Conservation (phyloP, 2,329 filamentous ascomycete genomes). For the Tolypocladium inflatum region DNA sequence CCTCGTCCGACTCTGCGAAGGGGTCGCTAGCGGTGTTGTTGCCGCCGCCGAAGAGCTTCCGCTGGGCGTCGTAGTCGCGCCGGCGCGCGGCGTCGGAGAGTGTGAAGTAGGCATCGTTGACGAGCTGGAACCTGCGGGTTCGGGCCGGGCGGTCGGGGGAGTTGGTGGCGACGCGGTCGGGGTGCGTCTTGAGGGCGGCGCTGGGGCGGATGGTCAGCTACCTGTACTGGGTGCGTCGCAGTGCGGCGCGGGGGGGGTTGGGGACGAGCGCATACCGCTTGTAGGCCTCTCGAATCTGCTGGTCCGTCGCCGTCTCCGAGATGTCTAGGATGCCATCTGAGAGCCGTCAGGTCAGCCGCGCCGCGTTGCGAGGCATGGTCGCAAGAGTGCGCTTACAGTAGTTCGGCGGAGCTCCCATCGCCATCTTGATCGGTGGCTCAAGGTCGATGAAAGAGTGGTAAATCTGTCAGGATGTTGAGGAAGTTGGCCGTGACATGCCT, state of each 20-base stretch:
- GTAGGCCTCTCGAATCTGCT: conserved; percentile 89
- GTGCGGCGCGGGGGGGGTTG: not conserved
- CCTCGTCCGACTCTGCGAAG: conserved; percentile 36
- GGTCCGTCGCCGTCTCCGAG: conserved; percentile 60
- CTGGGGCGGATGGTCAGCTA: conserved; percentile 27
- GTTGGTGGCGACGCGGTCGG: conserved; percentile 76
- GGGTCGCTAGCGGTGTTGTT: conserved; percentile 19
- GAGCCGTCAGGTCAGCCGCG: not conserved
- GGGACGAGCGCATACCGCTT: conserved; percentile 53
- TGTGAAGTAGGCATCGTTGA: conserved; percentile 90
- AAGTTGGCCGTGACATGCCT: not conserved
- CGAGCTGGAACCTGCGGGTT: conserved; percentile 82
- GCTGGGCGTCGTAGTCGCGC: conserved; percentile 72
- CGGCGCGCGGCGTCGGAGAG: conserved; percentile 72
- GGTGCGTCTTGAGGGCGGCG: conserved; percentile 84
- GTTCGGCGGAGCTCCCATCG: conserved; percentile 38
- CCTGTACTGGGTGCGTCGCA: not conserved
- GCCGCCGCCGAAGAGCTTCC: conserved; percentile 19
- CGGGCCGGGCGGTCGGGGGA: conserved; percentile 74
- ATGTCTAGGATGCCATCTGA: conserved; percentile 68
- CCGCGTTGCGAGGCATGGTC: not conserved
- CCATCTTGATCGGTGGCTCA: conserved; percentile 16
- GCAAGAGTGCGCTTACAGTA: conserved; percentile 39
- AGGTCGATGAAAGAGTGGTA: not conserved
- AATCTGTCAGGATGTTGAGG: not conserved